A percentile compares a stretch with the other conserved stretches of the same genome.
Evolutionary conservation across 1,139 yeast genomes (phyloP).

Genomic region (Candida buenavistaensis): DNA sequence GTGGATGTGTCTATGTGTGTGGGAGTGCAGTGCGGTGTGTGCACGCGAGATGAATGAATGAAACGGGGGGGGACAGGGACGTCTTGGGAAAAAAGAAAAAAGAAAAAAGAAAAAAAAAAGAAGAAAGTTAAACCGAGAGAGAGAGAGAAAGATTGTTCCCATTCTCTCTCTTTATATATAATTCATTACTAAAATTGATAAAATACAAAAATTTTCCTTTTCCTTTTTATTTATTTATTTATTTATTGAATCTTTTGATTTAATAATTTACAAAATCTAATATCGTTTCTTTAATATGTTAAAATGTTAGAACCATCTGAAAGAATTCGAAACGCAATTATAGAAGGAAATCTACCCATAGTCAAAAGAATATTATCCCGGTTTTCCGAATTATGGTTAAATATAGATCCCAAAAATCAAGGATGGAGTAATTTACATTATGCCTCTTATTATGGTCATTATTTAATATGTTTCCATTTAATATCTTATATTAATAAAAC

Average conservation of each 20-base stretch:
- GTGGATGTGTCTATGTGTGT: too few species aligned
- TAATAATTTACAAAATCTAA: too few species aligned
- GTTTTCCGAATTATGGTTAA: slow-evolving; percentile 75
- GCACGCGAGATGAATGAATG: too few species aligned
- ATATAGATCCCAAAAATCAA: slow-evolving; percentile 60
- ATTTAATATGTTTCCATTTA: slow-evolving; percentile 68
- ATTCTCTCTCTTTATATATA: too few species aligned
- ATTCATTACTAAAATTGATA: too few species aligned
- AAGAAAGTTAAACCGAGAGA: neutral
- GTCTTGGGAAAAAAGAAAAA: neutral
- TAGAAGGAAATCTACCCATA: slow-evolving; percentile 68
- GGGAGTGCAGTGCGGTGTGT: too few species aligned
- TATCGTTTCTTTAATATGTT: slow-evolving; percentile 3
- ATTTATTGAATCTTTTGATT: too few species aligned
- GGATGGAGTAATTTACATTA: slow-evolving; percentile 94
- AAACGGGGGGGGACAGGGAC: too few species aligned
- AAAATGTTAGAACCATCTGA: slow-evolving; percentile 61
- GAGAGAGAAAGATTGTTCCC: neutral
- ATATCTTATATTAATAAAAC: slow-evolving; percentile 35
- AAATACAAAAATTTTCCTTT: too few species aligned
- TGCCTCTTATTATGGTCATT: slow-evolving; percentile 79
- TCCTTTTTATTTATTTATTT: too few species aligned
- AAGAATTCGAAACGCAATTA: slow-evolving; percentile 74
- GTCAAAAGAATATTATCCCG: slow-evolving; percentile 70
- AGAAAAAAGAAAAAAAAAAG: neutral